Evolutionary conservation across 805 yeast genomes (phyloP).

Genomic region (Wilhelminamyces savonicus): DNA sequence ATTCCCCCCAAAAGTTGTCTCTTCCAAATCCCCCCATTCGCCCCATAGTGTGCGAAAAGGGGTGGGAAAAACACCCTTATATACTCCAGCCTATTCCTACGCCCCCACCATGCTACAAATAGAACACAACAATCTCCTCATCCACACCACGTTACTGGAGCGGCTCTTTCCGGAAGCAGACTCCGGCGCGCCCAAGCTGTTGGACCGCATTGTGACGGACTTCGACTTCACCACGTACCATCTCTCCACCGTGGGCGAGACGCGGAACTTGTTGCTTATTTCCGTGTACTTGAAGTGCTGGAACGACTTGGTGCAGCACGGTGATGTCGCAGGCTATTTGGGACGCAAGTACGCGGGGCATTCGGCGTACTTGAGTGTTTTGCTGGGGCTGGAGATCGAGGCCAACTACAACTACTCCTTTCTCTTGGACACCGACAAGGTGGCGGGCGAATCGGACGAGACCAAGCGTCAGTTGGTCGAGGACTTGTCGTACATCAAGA

Average conservation of each 20-base stretch:
- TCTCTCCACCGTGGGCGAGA: conserved; percentile 72
- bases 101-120: conserved; percentile 93
- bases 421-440: conserved; percentile 49
- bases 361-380: conserved; percentile 27
- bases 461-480: conserved; percentile 47
- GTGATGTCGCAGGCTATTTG: conserved; percentile 51
- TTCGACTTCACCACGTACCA: conserved; percentile 95
- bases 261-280: conserved; percentile 56
- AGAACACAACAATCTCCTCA: conserved; percentile 75
- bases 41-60: no score
- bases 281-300: conserved; percentile 74
- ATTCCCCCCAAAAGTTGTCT: no score
- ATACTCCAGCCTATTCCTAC: no score
- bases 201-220: conserved; percentile 88
- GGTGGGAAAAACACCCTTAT: no score
- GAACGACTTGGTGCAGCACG: conserved; percentile 64
- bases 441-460: conserved; percentile 36
- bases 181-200: conserved; percentile 27
- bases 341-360: conserved; percentile 41
- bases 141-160: conserved; percentile 75
- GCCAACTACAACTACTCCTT: conserved; percentile 78
- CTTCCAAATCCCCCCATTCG: no score
- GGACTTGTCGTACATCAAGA: conserved; percentile 69
- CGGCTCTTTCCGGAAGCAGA: conserved; percentile 43
- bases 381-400: conserved; percentile 43